A percentile compares a stretch with the other conserved stretches of the same genome.
Evolutionary conservation across 2,329 filamentous ascomycete genomes (phyloP).

Genomic region (Penicillium thymicola): DNA sequence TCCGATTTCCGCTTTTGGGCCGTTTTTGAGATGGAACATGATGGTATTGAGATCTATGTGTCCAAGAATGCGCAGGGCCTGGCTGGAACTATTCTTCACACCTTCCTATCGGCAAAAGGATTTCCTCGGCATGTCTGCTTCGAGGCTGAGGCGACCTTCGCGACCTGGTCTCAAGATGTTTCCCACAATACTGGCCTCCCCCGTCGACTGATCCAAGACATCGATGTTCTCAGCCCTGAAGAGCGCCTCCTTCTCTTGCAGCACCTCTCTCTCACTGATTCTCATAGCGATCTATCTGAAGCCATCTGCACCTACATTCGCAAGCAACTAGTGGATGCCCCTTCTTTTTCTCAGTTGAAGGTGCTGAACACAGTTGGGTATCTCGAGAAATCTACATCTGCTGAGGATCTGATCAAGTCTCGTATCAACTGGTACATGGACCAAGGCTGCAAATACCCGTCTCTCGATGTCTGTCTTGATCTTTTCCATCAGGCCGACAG

Average conservation of each 20-base stretch:
- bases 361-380: slow-evolving; percentile 41
- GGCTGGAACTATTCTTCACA: slow-evolving; percentile 44
- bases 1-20: slow-evolving; percentile 41
- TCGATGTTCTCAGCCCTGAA: slow-evolving; percentile 43
- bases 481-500: slow-evolving; percentile 40
- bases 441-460: slow-evolving; percentile 38
- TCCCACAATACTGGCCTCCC: slow-evolving; percentile 32
- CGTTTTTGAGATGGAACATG: slow-evolving; percentile 37
- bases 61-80: slow-evolving; percentile 46
- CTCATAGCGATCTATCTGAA: slow-evolving; percentile 26
- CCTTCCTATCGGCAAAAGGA: slow-evolving; percentile 44
- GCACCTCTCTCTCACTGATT: slow-evolving; percentile 33
- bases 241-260: slow-evolving; percentile 42
- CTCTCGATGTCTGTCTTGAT: slow-evolving; percentile 29
- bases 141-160: slow-evolving; percentile 38
- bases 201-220: slow-evolving; percentile 42
- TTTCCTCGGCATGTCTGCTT: slow-evolving; percentile 41
- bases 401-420: slow-evolving; percentile 36
- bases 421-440: slow-evolving; percentile 45
- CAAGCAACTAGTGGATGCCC: slow-evolving; percentile 37
- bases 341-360: slow-evolving; percentile 40
- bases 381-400: slow-evolving; percentile 38
- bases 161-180: slow-evolving; percentile 34
- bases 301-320: slow-evolving; percentile 34
- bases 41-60: slow-evolving; percentile 40